phyloP scores from a whole-genome alignment of 257 asterid species.

The Jasminum sambac region DNA sequence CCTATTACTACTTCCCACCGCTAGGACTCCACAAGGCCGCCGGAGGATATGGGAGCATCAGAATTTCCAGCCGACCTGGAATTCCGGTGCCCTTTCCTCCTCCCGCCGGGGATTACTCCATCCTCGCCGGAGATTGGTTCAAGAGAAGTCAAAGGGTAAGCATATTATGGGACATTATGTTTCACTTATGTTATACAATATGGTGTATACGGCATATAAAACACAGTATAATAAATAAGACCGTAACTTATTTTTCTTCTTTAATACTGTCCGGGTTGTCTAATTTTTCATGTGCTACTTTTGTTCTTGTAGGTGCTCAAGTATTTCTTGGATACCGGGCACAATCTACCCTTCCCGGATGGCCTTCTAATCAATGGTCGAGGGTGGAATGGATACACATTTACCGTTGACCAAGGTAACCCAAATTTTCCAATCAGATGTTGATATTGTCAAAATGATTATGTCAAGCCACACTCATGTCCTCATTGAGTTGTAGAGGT shows the following conservation, averaged over 20 bases:
- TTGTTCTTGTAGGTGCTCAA: constrained; percentile 60
- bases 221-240: too few relatives aligned
- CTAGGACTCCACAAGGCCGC: constrained; percentile 82
- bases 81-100: constrained; percentile 88
- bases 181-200: not conserved
- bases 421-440: not conserved
- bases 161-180: not conserved
- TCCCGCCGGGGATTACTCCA: constrained; percentile 71
- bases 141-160: constrained; percentile 76
- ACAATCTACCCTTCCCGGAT: constrained; percentile 84
- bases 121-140: constrained; percentile 95
- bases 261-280: not conserved
- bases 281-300: constrained; percentile 9
- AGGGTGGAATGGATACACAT: constrained; percentile 89
- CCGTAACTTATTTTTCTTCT: not conserved
- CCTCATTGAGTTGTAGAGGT: too few relatives aligned
- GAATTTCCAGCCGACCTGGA: constrained; percentile 75
- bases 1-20: constrained; percentile 88
- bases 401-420: constrained; percentile 76
- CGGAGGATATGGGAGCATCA: constrained; percentile 87
- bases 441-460: not conserved
- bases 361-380: constrained; percentile 91
- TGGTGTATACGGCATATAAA: not conserved
- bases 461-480: too few relatives aligned
- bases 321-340: constrained; percentile 75